These are phyloP conservation scores for Pyronema domesticum DNA, from an alignment of 495 filamentous ascomycete species.

Conservation along the genomic window DNA sequence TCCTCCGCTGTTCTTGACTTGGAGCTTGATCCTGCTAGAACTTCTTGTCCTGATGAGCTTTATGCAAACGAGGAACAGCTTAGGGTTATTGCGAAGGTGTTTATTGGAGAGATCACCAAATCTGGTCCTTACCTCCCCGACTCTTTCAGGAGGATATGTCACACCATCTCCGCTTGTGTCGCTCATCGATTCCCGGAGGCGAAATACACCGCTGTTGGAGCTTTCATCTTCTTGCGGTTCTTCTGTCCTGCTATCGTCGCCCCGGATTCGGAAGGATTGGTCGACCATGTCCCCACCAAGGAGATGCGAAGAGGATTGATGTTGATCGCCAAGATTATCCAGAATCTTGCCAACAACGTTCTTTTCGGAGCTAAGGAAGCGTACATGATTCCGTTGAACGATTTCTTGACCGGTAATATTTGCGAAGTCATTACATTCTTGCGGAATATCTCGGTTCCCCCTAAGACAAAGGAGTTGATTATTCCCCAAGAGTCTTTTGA, in stretches of 20 bases:
- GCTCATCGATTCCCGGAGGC: constrained; percentile 43
- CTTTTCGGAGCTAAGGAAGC: constrained; percentile 52
- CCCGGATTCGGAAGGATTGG: constrained; percentile 46
- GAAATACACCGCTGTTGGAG: constrained; percentile 52
- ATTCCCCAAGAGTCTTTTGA: constrained; percentile 38
- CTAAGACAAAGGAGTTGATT: constrained; percentile 22
- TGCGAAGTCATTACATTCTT: constrained; percentile 45
- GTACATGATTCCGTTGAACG: constrained; percentile 49
- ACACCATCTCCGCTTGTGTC: constrained; percentile 41
- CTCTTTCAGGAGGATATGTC: constrained; percentile 47
- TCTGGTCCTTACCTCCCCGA: constrained; percentile 40
- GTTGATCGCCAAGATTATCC: constrained; percentile 49
- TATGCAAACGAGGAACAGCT: constrained; percentile 43
- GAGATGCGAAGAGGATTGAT: constrained; percentile 47
- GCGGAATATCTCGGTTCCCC: constrained; percentile 36
- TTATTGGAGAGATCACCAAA: constrained; percentile 47
- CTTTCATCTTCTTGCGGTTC: constrained; percentile 51
- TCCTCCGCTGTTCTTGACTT: constrained; percentile 44
- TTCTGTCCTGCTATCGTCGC: constrained; percentile 54
- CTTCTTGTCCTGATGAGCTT: constrained; percentile 35
- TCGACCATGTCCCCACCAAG: constrained; percentile 38
- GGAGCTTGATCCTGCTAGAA: constrained; percentile 43
- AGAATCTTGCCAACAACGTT: constrained; percentile 52
- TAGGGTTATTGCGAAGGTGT: constrained; percentile 42
- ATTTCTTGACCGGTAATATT: constrained; percentile 46